Evolutionary conservation across 2,329 filamentous ascomycete species (phyloP), one percentile per base, ranked within the genome.

Genomic region (Trichophyton rubrum): DNA sequence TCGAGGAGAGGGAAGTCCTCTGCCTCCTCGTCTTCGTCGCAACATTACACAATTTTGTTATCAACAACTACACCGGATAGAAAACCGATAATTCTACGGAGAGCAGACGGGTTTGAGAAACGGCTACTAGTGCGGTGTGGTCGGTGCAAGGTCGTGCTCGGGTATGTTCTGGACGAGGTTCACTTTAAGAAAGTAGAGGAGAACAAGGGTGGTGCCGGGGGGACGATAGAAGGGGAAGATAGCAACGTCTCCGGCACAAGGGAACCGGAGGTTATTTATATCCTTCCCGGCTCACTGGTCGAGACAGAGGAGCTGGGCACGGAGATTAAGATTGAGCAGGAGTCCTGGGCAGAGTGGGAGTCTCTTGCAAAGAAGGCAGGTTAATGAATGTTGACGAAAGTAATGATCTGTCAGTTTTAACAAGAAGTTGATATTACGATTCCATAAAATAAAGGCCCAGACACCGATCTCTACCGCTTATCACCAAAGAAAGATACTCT

Each of bases 21-120:
- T 5, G 22, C 33, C 6, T 27, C 45, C 6, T 22, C 33, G 27
- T 49, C 60, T 40, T 30, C 66, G 66, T 58, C 57, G 13, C 35
- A 59, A 47, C 72, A 73, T 60, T 73, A 77, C 67, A 80, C 80
- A 62, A 81, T 80, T 8, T 73, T 82, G 0, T 74, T 84, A 1
- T 75, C 80, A 0, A 77, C 75, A 1, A 77, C 80, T 0, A 67
- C 73, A 1, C 71, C 73, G 0, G 80, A 83, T 61, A 69, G 73
- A 0, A 78, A 77, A 43, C 70, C 79, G 4, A 76, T 78, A 9
- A 72, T 86, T 0, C 73, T 86, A 5, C 74, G 79, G 1, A 75
- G 80, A 9, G 78, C 80, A 63, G 82, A 86, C 62, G 86, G 85
- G 3, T 87, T 87, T 63, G 86, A 88, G 74, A 87, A 86, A 74